Percentiles rank a stretch among this genome's conserved stretches.
Evolutionary conservation across 805 yeast species (phyloP).

Genomic region (Saccharomycopsis selenospora): DNA sequence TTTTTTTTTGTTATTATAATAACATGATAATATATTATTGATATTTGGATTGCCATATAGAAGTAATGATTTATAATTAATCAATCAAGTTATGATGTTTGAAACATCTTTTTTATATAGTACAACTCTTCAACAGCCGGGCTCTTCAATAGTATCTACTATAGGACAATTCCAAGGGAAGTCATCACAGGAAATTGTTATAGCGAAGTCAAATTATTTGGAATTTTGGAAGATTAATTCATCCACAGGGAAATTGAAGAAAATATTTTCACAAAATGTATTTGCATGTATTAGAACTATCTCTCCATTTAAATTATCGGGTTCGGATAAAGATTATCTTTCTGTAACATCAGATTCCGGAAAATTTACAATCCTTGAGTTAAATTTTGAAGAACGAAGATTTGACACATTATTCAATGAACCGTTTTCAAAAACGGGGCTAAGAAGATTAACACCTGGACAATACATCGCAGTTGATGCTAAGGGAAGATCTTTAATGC

Average conservation of each 20-base stretch:
- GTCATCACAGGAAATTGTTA: constrained; percentile 54
- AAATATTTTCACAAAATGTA: constrained; percentile 37
- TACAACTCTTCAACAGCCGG: constrained; percentile 58
- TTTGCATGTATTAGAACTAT: constrained; percentile 55
- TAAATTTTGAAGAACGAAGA: constrained; percentile 30
- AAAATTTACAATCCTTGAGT: constrained; percentile 47
- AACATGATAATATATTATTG: too few relatives aligned
- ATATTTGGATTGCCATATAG: too few relatives aligned
- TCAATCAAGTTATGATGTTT: constrained; percentile 20
- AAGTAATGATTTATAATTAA: constrained; percentile 26
- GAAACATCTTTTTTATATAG: constrained; percentile 48
- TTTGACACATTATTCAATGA: constrained; percentile 46
- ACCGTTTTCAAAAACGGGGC: constrained; percentile 67
- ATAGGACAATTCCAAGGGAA: constrained; percentile 61
- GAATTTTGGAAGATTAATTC: constrained; percentile 48
- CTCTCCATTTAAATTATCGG: constrained; percentile 44
- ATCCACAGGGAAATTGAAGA: constrained; percentile 47
- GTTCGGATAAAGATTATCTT: constrained; percentile 49
- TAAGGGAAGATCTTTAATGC: constrained; percentile 57
- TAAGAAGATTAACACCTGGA: constrained; percentile 72
- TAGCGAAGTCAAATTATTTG: constrained; percentile 48
- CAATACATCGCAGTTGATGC: constrained; percentile 65
- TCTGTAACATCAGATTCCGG: constrained; percentile 79
- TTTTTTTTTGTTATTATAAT: too few relatives aligned
- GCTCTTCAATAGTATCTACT: constrained; percentile 46